These are phyloP conservation scores for Phaeosphaeria sp. DNA, from an alignment of 2,329 filamentous ascomycete genomes.

Conservation along the genomic window DNA sequence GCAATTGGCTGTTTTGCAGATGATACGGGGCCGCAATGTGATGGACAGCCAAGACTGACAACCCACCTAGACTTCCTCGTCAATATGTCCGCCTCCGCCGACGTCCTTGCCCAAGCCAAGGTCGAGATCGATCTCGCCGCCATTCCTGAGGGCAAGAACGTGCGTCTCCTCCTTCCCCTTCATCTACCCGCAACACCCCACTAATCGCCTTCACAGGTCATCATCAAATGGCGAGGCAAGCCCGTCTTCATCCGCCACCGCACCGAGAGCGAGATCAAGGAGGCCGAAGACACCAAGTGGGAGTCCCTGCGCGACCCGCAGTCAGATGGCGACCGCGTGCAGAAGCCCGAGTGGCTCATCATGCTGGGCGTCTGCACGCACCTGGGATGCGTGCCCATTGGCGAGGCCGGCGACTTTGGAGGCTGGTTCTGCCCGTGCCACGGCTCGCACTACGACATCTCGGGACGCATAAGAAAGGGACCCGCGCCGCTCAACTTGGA, in stretches of 20 bases:
- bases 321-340: conserved; percentile 87
- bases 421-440: conserved; percentile 99
- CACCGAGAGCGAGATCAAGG: conserved; percentile 88
- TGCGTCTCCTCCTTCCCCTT: conserved; percentile 57
- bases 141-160: conserved; percentile 99
- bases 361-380: conserved; percentile 99
- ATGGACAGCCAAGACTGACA: conserved; percentile 41
- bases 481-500: conserved; percentile 98
- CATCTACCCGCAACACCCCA: neutral
- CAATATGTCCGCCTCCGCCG: conserved; percentile 99
- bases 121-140: conserved; percentile 92
- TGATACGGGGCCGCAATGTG: conserved; percentile 28
- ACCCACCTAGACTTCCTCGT: conserved; percentile 85
- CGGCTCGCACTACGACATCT: conserved; percentile 99
- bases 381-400: conserved; percentile 98
- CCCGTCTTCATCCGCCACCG: conserved; percentile 99
- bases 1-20: conserved; percentile 43
- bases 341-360: conserved; percentile 98
- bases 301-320: conserved; percentile 88
- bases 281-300: conserved; percentile 89
- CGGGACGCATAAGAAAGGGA: conserved; percentile 95
- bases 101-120: conserved; percentile 99
- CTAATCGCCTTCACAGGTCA: conserved; percentile 67
- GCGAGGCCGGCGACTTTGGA: conserved; percentile 96
- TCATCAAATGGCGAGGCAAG: conserved; percentile 99